Conservation (phyloP, 768 basidiomycete species). For the Suillus bovinus region DNA sequence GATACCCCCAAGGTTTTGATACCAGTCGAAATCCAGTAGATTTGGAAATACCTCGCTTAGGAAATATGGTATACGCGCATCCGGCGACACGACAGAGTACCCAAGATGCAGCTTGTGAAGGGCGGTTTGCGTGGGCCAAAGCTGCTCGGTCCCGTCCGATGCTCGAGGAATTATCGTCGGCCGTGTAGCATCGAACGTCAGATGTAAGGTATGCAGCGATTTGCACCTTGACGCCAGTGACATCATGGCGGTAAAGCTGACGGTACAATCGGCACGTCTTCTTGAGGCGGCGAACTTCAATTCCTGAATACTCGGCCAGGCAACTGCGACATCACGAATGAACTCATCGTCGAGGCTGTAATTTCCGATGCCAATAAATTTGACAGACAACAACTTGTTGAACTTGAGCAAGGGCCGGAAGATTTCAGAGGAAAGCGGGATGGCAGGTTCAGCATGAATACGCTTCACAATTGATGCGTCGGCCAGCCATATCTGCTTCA, state of each 20-base stretch:
- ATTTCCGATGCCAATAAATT: not conserved
- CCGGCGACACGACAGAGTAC: not conserved
- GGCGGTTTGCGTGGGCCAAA: not conserved
- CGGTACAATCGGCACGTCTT: not conserved
- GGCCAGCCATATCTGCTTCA: not conserved
- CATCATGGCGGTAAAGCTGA: not conserved
- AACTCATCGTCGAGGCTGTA: not conserved
- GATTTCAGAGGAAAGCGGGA: not conserved
- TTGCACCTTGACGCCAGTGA: not conserved
- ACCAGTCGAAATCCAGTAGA: not conserved
- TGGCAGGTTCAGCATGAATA: not conserved
- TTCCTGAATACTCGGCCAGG: not conserved
- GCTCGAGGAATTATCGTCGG: not conserved
- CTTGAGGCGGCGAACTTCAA: not conserved
- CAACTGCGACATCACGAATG: not conserved
- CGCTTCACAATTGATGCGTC: no score
- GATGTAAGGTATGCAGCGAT: not conserved
- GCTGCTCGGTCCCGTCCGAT: not conserved
- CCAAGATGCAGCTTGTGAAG: not conserved
- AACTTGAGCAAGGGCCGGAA: slow-evolving; percentile 4
- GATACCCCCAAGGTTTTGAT: no score
- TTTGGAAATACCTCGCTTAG: not conserved
- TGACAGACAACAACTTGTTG: not conserved
- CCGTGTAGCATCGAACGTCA: not conserved
- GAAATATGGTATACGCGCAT: not conserved